Base-by-base conservation (phyloP, 2,329 filamentous ascomycete genomes). In the Trichoderma sp. region DNA sequence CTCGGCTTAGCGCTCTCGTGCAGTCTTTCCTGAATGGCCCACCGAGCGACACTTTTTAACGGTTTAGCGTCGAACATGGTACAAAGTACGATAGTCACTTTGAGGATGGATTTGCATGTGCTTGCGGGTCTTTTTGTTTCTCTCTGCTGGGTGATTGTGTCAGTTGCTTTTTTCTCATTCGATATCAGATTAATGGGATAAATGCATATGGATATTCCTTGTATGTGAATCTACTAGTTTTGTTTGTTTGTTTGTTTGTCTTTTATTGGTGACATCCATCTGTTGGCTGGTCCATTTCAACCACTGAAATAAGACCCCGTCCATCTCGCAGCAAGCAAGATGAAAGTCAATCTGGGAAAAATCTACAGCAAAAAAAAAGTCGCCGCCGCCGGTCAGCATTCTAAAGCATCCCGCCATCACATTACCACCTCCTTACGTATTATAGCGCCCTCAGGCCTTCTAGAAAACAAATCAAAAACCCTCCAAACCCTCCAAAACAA, bases 1-100 rank as follows among this genome's bases (percentile, higher is more conserved):
- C 39, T 39, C 26, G 30, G 57, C 30, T 23, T 70, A 62, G 57
- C 28, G 57, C 43, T n/a, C 58, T 36, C 39, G 67, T 61, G 67
- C 67, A 70, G 34, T 59, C 26, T 71, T 66, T 65, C 69, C 69
- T 71, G 20, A 66, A 66, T 28, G 39, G 69, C 36, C 69, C 69
- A 71, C 69, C 68, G 68, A 71, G 61, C 32, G 20, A 68, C 55
- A 4, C 20, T 32, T n/a, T 11, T 3, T 47, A 34, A 13, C 17
- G 65, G 55, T 36, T 47, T 58, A 59, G 53, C 65, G 65, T 6
- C 34, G 15, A 12, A 47, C 26, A 36, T 36, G 34, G 34, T 15
- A 3, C 34, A 15, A 6, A n/a, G n/a, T n/a, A n/a, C n/a, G n/a
- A n/a, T n/a, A 2, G 15, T 2, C 34, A 3, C 15, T 36, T 36